Evolutionary conservation across 345 rosid species (phyloP).

Genomic region (Microcos paniculata): DNA sequence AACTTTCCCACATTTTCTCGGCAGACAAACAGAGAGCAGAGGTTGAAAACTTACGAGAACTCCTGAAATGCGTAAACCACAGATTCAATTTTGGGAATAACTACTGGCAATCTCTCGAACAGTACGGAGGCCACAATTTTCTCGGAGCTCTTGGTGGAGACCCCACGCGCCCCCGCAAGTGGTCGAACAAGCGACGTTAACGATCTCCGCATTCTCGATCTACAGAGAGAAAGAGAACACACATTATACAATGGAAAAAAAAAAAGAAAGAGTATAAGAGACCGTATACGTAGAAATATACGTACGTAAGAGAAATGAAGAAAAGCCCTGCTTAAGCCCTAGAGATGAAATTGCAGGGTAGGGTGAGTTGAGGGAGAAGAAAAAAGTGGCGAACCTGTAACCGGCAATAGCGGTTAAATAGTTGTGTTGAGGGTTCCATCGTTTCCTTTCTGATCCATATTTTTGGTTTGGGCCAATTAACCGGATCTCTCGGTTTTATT

Average conservation of each 20-base stretch:
- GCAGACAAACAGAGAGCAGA: not conserved
- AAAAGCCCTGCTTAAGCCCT: constrained; percentile 26
- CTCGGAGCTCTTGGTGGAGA: constrained; percentile 66
- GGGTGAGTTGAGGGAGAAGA: not conserved
- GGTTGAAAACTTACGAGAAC: constrained; percentile 66
- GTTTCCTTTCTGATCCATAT: not conserved
- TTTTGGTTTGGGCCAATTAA: not conserved
- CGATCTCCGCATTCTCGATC: constrained; percentile 52
- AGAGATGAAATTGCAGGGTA: not conserved
- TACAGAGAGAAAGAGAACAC: not conserved
- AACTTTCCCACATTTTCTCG: constrained; percentile 3
- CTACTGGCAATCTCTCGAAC: constrained; percentile 92
- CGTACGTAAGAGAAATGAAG: not conserved
- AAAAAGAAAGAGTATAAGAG: not conserved
- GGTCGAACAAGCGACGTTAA: constrained; percentile 31
- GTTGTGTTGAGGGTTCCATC: not conserved
- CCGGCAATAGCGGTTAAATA: not conserved
- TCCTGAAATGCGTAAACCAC: constrained; percentile 85
- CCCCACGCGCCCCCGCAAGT: constrained; percentile 39
- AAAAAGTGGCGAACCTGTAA: not conserved
- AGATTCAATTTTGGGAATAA: constrained; percentile 87
- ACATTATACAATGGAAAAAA: not conserved
- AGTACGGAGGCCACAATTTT: constrained; percentile 87
- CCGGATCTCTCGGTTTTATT: not conserved
- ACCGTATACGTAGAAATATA: not conserved